Conservation (phyloP, 2,329 filamentous ascomycete species). For the Cytospora paraplurivora region DNA sequence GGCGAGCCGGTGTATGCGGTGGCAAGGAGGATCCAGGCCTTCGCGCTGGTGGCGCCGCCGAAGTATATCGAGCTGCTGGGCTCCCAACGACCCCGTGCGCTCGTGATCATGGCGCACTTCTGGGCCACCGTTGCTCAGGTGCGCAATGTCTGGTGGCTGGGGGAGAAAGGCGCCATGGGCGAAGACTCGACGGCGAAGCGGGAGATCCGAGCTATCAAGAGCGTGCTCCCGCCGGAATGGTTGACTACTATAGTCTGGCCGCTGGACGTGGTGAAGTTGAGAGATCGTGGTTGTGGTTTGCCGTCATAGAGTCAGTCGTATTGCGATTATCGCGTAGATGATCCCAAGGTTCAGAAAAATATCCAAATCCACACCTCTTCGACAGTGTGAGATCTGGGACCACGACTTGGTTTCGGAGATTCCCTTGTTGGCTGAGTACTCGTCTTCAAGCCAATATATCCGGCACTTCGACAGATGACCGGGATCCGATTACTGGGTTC, state of each 20-base stretch:
- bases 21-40: conserved; percentile 34
- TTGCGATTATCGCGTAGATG: no score
- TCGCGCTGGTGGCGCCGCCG: conserved; percentile 33
- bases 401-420: no score
- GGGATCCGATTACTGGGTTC: no score
- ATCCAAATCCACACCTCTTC: no score
- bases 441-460: no score
- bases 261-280: conserved; percentile 30
- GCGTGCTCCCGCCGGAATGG: conserved; percentile 32
- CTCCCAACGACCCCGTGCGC: conserved; percentile 32
- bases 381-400: no score
- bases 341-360: no score
- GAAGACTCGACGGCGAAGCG: conserved; percentile 32
- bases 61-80: conserved; percentile 33
- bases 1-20: conserved; percentile 38
- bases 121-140: conserved; percentile 33
- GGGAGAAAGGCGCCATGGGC: conserved; percentile 22
- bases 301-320: background rate
- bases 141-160: conserved; percentile 35
- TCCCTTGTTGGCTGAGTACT: no score
- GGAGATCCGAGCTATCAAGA: conserved; percentile 35
- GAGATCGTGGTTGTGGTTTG: background rate
- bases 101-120: conserved; percentile 35
- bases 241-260: conserved; percentile 33
- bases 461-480: no score